Evolutionary conservation across 352 stramenopile genomes (phyloP).

Genomic region (Phytophthora sp.): DNA sequence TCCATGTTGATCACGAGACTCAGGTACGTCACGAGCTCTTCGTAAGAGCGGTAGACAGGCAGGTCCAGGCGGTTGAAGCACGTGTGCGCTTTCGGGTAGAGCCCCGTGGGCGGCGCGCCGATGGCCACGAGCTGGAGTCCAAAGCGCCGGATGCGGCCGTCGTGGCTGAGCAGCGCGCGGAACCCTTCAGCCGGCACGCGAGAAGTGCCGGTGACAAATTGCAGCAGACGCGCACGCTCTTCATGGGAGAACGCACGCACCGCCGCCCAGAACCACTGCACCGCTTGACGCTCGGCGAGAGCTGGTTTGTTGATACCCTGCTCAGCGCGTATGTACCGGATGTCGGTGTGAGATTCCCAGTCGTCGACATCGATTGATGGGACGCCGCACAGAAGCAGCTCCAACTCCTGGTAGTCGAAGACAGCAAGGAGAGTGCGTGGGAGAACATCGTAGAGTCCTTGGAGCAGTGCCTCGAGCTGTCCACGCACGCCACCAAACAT

Average conservation of each 20-base stretch:
- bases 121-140: conserved; percentile 95
- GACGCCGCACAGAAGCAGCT: conserved; percentile 93
- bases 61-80: conserved; percentile 91
- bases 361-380: conserved; percentile 91
- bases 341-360: conserved; percentile 86
- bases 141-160: conserved; percentile 93
- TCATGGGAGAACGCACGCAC: conserved; percentile 83
- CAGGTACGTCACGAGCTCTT: conserved; percentile 95
- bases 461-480: conserved; percentile 91
- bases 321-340: conserved; percentile 81
- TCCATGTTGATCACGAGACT: conserved; percentile 98
- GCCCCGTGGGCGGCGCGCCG: conserved; percentile 62
- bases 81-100: conserved; percentile 88
- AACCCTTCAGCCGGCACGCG: conserved; percentile 96
- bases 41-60: conserved; percentile 71
- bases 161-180: conserved; percentile 80
- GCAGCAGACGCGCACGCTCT: conserved; percentile 84
- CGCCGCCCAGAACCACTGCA: conserved; percentile 92
- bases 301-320: conserved; percentile 43
- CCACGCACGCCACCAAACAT: conserved; percentile 92
- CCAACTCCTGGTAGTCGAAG: conserved; percentile 96
- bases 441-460: conserved; percentile 93
- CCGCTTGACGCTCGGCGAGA: conserved; percentile 60
- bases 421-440: conserved; percentile 86
- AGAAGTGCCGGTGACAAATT: conserved; percentile 92